Evolutionary conservation across 371 early-diverging fungal genomes (phyloP), one percentile per base, ranked within the genome.

Genomic region (Mycotypha africana): DNA sequence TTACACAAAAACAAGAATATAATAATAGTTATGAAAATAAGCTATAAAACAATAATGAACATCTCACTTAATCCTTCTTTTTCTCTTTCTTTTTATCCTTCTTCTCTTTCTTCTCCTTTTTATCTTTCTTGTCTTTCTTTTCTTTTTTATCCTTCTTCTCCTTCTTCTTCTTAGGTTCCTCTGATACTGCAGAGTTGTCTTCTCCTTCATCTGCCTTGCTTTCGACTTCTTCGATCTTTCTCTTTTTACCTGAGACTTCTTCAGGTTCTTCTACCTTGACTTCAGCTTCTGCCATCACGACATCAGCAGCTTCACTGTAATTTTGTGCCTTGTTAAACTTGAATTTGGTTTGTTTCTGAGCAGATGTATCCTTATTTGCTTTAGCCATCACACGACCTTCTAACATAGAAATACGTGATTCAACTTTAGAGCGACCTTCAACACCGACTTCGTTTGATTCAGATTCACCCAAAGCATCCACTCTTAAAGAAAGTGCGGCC

Each of bases 381-480:
- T 62, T 60, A 32, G 73, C 66, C 22, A 56, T 55, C 23, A 64
- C 63, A 38, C 76, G 68, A 38, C 81, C 82, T 74, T 94, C 96
- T 24, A 97, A 79, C 72, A 88, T 82, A 34, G 89, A 73, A 59
- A 97, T 74, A 39, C 95, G 81, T 33, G 78, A 74, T 76, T 95
- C 97, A 23, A 95, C 67, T 79, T 87, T 86, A 48, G 81, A 82
- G 32, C 95, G 86, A 54, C 80, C 75, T 60, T 85, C 86, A 47
- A 89, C 75, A 58, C 96, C 97, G 33, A 95, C 53, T 47, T 91
- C 92, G 38, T 88, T 77, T 3, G 76, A 69, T 16, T 84, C 87
- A n/a, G 76, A 65, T 31, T 97, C 95, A 47, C 93, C 91, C 30
- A 96, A 81, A 22, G 95, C 95, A 76, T 99, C 99, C 28, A 95